A percentile compares a stretch with the other conserved stretches of the same genome.
Conservation (phyloP, 345 rosid genomes). For the Camelina sativa region DNA sequence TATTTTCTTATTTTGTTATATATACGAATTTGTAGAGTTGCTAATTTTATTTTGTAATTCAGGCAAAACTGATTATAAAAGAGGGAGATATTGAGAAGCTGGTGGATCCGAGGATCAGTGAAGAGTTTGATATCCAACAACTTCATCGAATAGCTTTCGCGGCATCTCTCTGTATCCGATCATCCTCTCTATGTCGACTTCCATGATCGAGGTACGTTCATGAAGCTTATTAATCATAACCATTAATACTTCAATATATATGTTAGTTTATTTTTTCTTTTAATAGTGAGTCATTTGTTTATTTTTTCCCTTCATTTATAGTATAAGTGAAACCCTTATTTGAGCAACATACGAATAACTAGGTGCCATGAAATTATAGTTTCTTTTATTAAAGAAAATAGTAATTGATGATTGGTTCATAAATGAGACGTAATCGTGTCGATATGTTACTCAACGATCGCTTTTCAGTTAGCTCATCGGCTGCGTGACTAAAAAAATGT, state of each 20-base stretch:
- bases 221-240: conserved; percentile 6
- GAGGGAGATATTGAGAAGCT: conserved; percentile 65
- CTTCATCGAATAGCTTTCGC: conserved; percentile 73
- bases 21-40: background rate
- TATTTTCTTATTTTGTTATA: background rate
- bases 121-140: conserved; percentile 60
- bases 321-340: background rate
- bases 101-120: conserved; percentile 80
- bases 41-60: background rate
- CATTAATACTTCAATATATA: conserved; percentile 15
- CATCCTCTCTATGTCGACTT: conserved; percentile 82
- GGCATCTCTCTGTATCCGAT: conserved; percentile 84
- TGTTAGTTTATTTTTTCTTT: conserved; percentile 20
- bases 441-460: conserved; percentile 34
- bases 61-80: conserved; percentile 82
- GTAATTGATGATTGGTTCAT: conserved; percentile 26
- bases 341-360: conserved; percentile 13
- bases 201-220: conserved; percentile 77
- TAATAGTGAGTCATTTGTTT: conserved; percentile 1
- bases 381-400: background rate
- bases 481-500: conserved; percentile 30
- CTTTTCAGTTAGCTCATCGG: conserved; percentile 43
- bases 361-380: background rate
- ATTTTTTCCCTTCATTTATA: conserved; percentile 2
- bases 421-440: conserved; percentile 33